phyloP scores from a whole-genome alignment of 805 yeast genomes.

The Saccharomycopsis sp. region DNA sequence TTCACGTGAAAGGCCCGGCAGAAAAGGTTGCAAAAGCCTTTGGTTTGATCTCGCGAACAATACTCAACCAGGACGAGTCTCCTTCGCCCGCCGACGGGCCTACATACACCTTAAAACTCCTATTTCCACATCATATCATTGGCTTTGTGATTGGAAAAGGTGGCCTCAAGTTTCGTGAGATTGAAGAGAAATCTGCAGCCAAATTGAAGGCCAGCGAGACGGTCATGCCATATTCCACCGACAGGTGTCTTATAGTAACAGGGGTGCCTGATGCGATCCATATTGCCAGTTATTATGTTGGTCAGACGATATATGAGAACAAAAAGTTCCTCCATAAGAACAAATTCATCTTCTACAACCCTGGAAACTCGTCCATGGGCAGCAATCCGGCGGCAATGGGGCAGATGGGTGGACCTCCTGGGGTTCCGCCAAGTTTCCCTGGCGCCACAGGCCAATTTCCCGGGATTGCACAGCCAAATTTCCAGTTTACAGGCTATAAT shows the following conservation, averaged over 20 bases:
- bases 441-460: slow-evolving; percentile 21
- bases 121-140: slow-evolving; percentile 73
- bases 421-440: slow-evolving; percentile 5
- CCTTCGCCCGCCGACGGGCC: slow-evolving; percentile 48
- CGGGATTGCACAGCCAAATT: slow-evolving; percentile 7
- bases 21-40: slow-evolving; percentile 78
- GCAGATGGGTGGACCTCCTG: neutral
- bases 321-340: slow-evolving; percentile 44
- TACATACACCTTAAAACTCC: slow-evolving; percentile 49
- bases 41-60: slow-evolving; percentile 62
- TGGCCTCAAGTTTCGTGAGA: slow-evolving; percentile 69
- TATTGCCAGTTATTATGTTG: slow-evolving; percentile 70
- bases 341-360: slow-evolving; percentile 54
- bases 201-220: slow-evolving; percentile 66
- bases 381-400: neutral
- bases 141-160: slow-evolving; percentile 77
- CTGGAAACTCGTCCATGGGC: slow-evolving; percentile 30
- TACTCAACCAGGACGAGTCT: slow-evolving; percentile 61
- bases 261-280: slow-evolving; percentile 88
- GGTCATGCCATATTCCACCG: slow-evolving; percentile 69
- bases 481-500: slow-evolving; percentile 15
- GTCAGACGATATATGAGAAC: slow-evolving; percentile 60
- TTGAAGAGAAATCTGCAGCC: slow-evolving; percentile 78
- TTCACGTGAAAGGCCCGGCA: slow-evolving; percentile 66
- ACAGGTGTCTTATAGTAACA: slow-evolving; percentile 57